Base-by-base conservation (phyloP, 2,329 filamentous ascomycete genomes). In the Neoscytalidium dimidiatum region DNA sequence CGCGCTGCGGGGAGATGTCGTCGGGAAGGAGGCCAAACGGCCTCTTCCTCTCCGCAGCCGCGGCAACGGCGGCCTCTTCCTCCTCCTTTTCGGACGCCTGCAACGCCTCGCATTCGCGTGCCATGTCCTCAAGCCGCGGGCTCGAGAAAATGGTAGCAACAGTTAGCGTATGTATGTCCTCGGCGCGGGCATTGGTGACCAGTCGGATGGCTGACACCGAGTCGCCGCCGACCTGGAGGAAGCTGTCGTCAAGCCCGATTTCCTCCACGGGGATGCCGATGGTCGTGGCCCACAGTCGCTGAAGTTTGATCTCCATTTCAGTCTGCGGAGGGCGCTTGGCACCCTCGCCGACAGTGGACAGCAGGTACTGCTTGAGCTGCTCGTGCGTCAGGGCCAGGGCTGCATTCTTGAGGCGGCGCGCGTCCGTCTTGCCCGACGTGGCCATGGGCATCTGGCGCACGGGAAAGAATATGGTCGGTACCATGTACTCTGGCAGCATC, bases 401-500 rank as follows among this genome's bases (percentile, higher is more conserved):
- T 56, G 29, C 29, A 13, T 21, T 19, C 49, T 38, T 67, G 67
- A 46, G 64, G 53, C 48, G 64, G 53, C 41, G 66, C n/a, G 44
- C 31, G 62, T 78, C 75, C n/a, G 75, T 69, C 66, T 80, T 80
- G 5, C 71, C 78, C 5, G 77, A 78, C 2, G 71, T 71, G 4
- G 73, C 72, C 46, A 74, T 69, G 0, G 77, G 78, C 19, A 80
- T 69, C 46, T 71, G 71, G 31, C 67, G 69, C 4, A 80, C 60
- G 1, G 76, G 76, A 43, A 80, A 74, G 63, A 77, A 79, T 1
- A 76, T 68, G 14, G 73, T 73, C 9, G 79, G 79, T 53, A 80
- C 74, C 78, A 81, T 78, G 65, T 75, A 75, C 31, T 71, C 67
- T 0, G 78, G 77, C 13, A 80, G 57, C 11, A 65, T 43, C 38